Evolutionary conservation across 768 basidiomycete genomes (phyloP).

Genomic region (Mycena latifolia): DNA sequence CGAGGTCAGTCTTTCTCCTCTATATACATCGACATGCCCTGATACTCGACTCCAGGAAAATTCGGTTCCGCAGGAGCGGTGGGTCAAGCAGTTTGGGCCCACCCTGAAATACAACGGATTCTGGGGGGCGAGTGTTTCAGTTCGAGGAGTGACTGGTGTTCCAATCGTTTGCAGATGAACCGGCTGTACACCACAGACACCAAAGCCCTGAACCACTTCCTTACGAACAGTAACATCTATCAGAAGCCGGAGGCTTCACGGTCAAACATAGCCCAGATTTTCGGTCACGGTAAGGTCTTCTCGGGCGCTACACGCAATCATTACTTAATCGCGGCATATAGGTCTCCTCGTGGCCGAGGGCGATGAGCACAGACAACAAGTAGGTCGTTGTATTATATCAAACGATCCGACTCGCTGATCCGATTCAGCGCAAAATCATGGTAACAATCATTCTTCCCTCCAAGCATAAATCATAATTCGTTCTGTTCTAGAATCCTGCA

Average conservation of each 20-base stretch:
- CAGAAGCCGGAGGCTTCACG: constrained; percentile 19
- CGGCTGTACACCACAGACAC: constrained; percentile 25
- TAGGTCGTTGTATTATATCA: neutral
- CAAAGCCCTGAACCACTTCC: constrained; percentile 31
- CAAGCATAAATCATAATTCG: too few relatives aligned
- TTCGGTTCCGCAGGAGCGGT: constrained; percentile 28
- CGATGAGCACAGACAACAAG: constrained; percentile 23
- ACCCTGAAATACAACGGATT: constrained; percentile 25
- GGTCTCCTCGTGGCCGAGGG: constrained; percentile 30
- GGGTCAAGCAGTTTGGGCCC: constrained; percentile 26
- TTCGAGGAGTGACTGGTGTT: neutral
- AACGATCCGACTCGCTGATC: too few relatives aligned
- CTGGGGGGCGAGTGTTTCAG: constrained; percentile 2
- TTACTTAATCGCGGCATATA: neutral
- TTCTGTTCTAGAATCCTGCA: constrained; percentile 44
- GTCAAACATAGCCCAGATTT: constrained; percentile 24
- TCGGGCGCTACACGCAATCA: neutral
- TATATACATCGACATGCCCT: too few relatives aligned
- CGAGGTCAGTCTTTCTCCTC: neutral
- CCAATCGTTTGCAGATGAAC: neutral
- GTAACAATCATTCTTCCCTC: constrained; percentile 15
- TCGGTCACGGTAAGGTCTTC: constrained; percentile 27
- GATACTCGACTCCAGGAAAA: too few relatives aligned
- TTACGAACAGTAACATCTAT: constrained; percentile 28
- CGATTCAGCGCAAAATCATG: constrained; percentile 40